Percentiles rank a stretch among this genome's conserved stretches.
phyloP scores from a whole-genome alignment of 2,329 filamentous ascomycete species.

The Arachnopeziza araneosa region DNA sequence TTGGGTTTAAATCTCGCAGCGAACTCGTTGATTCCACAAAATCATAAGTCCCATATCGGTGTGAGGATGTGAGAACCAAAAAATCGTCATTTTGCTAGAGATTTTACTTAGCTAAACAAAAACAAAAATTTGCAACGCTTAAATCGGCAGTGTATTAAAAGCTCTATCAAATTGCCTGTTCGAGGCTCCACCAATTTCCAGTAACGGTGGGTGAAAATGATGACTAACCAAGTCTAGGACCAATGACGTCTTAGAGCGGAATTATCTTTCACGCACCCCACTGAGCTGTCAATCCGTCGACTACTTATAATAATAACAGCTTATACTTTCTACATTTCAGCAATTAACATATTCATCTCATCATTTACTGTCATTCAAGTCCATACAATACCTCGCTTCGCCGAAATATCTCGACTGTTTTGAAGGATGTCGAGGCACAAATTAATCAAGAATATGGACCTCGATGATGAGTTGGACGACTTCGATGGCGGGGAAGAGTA shows the following conservation, averaged over 20 bases:
- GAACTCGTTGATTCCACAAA: too few relatives aligned
- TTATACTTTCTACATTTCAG: not conserved
- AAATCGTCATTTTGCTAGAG: too few relatives aligned
- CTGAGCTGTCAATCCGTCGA: not conserved
- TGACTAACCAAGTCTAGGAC: not conserved
- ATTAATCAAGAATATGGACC: conserved; percentile 34
- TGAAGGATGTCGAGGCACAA: conserved; percentile 35
- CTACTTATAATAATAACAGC: not conserved
- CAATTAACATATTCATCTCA: not conserved
- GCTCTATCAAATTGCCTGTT: too few relatives aligned
- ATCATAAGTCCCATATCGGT: too few relatives aligned
- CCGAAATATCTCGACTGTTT: not conserved
- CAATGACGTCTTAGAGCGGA: not conserved
- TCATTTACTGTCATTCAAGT: not conserved
- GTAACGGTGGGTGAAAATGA: too few relatives aligned
- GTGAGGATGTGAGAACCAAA: too few relatives aligned
- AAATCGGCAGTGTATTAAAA: too few relatives aligned
- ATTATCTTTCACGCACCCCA: not conserved
- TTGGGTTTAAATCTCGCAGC: too few relatives aligned
- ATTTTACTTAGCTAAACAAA: too few relatives aligned
- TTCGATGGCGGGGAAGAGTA: conserved; percentile 43
- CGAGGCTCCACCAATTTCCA: too few relatives aligned
- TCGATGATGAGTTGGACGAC: conserved; percentile 44
- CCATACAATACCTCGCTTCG: not conserved
- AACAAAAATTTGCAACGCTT: too few relatives aligned